Evolutionary conservation across 176 grass and related monocot genomes (phyloP), one percentile per base, ranked within the genome.

Genomic region (Saccharum spontaneum): DNA sequence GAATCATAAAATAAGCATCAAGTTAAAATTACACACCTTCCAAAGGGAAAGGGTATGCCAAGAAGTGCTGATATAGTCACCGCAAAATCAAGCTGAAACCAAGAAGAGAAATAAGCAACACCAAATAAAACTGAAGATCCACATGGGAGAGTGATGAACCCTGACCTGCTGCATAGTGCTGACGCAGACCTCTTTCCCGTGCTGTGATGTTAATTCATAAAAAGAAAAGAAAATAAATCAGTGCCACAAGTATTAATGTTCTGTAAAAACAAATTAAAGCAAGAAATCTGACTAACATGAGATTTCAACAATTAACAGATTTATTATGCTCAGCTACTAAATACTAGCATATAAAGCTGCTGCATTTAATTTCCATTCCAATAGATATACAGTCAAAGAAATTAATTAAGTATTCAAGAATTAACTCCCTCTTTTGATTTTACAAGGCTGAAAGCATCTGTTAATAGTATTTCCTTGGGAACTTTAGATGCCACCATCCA

Each of bases 11-110:
- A 84, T 83, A 61, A 49, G 52, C 18, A 80, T 78, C 4, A 75
- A 78, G 67, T 37, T 79, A 79, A 83, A 54, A 54, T 11, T 71
- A 80, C 74, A 22, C 38, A 98, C 96, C 96, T 98, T 94, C 96
- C 96, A 87, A 94, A 98, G 83, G 96, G 96, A 94, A 92, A 95
- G 70, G 96, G 96, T 90, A 98, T 87, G 84, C 96, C 93, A 33
- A 98, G 91, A 69, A 98, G 93, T 85, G 96, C 93, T 78, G 93
- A 89, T 84, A 98, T 86, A 80, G 92, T 98, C 82, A 78, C 93
- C 41, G 93, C 93, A 94, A 98, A 98, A 78, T 98, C 93, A 86
- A 98, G 96, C 96, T 98, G 87, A 82, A 59, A 57, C 28, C 64
- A 93, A 84, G 85, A 46, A 78, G 40, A 74, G 67, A 75, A 87